Evolutionary conservation across 2,329 filamentous ascomycete species (phyloP), one percentile per base, ranked within the genome.

Genomic region (Capronia coronata): DNA sequence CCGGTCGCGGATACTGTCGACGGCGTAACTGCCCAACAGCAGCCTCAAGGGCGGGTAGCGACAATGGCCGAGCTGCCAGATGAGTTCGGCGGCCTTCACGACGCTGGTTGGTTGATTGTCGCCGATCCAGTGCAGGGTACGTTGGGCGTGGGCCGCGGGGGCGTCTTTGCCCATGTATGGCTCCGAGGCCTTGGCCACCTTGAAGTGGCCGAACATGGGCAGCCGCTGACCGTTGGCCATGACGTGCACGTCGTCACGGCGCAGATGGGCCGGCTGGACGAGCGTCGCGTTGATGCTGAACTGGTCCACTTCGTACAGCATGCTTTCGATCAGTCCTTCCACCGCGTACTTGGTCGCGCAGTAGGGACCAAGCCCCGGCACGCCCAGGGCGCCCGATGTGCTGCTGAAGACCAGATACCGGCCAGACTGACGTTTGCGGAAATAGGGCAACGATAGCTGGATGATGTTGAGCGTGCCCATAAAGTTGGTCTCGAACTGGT

Each of bases 401-500:
- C 86, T 93, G 64, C 88, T 95, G 70, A 97, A 96, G 56, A 97
- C 94, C 43, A 97, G 75, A 66, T 96, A 97, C 23, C 90, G 80
- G 1, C 93, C 93, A 1, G 73, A 75, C 18, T 77, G 76, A 57
- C 87, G 83, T 56, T 82, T 76, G 44, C 91, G 82, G 61, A 97
- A 94, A 69, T 94, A 88, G 0, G 90, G 89, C 30, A 97, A 72
- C 1, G 86, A 90, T 16, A 87, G 74, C 66, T 96, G 89, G 51
- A 97, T 84, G 61, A 98, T 95, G 68, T 97, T 86, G 52, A 97
- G 70, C 0, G 89, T 94, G 46, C 93, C 93, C 75, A 94, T 91
- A 68, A 96, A 95, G 68, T 98, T 98, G 18, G 90, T 96, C 73
- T 94, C 88, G 70, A 97, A 96, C 68, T 97, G 93, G 63, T 94